These are phyloP conservation scores for Leptographium flavum DNA, from an alignment of 2,329 filamentous ascomycete genomes.

Conservation along the genomic window DNA sequence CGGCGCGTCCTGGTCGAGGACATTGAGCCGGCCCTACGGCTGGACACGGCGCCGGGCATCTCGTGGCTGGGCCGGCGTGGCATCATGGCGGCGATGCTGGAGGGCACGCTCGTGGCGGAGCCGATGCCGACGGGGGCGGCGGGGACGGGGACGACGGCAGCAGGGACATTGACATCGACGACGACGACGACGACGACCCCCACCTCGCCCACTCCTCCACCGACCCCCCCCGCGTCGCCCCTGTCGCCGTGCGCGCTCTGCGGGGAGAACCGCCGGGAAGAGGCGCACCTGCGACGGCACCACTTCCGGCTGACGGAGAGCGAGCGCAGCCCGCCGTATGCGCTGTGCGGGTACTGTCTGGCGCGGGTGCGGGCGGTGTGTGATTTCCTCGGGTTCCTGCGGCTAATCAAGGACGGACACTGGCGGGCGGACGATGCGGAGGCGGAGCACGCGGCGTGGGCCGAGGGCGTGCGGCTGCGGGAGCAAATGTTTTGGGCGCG, in stretches of 20 bases:
- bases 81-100: conserved; percentile 68
- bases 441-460: conserved; percentile 80
- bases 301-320: conserved; percentile 81
- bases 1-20: conserved; percentile 82
- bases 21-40: conserved; percentile 81
- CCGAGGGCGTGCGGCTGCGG: conserved; percentile 76
- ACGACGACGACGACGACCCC: conserved; percentile 38
- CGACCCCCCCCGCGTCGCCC: conserved; percentile 33
- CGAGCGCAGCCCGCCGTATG: conserved; percentile 76
- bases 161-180: too few species aligned
- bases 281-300: conserved; percentile 62
- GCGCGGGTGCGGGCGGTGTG: conserved; percentile 73
- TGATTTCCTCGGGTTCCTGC: conserved; percentile 81
- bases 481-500: conserved; percentile 97
- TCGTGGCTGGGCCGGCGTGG: conserved; percentile 86
- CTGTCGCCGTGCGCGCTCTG: conserved; percentile 57
- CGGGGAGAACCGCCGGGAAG: conserved; percentile 63
- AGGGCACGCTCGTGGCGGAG: conserved; percentile 79
- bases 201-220: conserved; percentile 24
- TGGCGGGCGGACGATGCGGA: conserved; percentile 75
- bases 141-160: too few species aligned
- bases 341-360: conserved; percentile 80
- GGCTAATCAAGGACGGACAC: conserved; percentile 84
- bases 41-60: conserved; percentile 79
- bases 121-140: conserved; percentile 50